These are phyloP conservation scores for Helotiales sp. DNA, from an alignment of 2,329 filamentous ascomycete species.

Conservation along the genomic window DNA sequence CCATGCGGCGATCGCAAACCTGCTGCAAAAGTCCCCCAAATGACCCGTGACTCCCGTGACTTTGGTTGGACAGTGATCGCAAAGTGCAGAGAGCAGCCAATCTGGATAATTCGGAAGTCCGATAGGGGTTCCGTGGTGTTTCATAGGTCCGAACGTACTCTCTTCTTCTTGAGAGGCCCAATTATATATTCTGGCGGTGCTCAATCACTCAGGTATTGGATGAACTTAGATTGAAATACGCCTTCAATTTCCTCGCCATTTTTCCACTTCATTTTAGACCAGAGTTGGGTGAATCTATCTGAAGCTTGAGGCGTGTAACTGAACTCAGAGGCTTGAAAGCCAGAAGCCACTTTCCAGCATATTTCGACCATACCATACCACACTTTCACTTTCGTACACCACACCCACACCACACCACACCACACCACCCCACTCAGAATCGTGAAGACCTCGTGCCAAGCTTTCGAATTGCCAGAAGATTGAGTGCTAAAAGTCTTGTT, in stretches of 20 bases:
- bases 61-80: too few relatives aligned
- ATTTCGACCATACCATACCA: too few relatives aligned
- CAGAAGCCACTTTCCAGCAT: too few relatives aligned
- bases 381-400: too few relatives aligned
- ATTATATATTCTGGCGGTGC: neutral
- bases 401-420: conserved; percentile 3
- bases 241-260: neutral
- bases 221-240: conserved; percentile 10
- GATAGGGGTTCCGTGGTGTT: neutral
- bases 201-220: neutral
- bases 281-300: neutral
- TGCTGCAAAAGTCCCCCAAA: too few relatives aligned
- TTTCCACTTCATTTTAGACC: neutral
- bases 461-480: neutral
- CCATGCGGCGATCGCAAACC: neutral
- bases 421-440: neutral
- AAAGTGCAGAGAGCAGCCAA: neutral
- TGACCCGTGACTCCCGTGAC: too few relatives aligned
- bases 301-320: neutral
- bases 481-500: neutral
- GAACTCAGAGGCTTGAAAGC: neutral
- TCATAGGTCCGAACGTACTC: conserved; percentile 11
- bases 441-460: neutral
- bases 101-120: conserved; percentile 9
- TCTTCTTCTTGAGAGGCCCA: neutral